Percentiles rank a stretch among this genome's conserved stretches.
phyloP scores from a whole-genome alignment of 78 protist genomes.

The Dictyostelium discoideum region DNA sequence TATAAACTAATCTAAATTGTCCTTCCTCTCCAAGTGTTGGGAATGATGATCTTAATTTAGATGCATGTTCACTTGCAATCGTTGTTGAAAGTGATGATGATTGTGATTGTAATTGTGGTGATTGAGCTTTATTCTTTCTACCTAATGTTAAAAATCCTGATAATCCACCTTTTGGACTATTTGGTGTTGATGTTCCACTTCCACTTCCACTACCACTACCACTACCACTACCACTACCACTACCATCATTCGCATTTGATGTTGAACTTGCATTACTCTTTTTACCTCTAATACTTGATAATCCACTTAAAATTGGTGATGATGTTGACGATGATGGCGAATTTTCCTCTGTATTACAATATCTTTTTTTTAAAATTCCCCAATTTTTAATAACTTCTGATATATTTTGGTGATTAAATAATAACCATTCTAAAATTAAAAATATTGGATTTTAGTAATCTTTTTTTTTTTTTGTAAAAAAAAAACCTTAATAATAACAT shows the following conservation, averaged over 20 bases:
- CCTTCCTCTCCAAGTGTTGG: constrained; percentile 63
- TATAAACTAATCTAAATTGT: constrained; percentile 48
- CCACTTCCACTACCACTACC: not conserved
- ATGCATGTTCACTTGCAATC: constrained; percentile 30
- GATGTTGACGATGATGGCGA: not conserved
- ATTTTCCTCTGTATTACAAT: constrained; percentile 9
- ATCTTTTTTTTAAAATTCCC: constrained; percentile 34
- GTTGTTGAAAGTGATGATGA: constrained; percentile 13
- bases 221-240: not conserved
- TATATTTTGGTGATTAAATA: constrained; percentile 64
- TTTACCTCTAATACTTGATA: not conserved
- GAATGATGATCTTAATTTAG: constrained; percentile 42
- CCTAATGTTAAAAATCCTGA: constrained; percentile 19
- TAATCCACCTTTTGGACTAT: not conserved
- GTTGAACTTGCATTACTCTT: not conserved
- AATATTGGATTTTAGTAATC: not conserved
- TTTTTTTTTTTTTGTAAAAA: not conserved
- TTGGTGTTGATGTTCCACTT: not conserved
- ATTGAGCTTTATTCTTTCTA: not conserved
- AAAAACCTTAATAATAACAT: not conserved
- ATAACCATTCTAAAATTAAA: constrained; percentile 50
- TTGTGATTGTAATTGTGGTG: not conserved
- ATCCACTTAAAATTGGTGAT: constrained; percentile 1
- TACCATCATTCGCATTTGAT: not conserved
- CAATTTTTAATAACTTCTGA: constrained; percentile 61